A percentile compares a stretch with the other conserved stretches of the same genome.
These are phyloP conservation scores for Saitozyma sp. DNA, from an alignment of 768 basidiomycete genomes.

Conservation along the genomic window DNA sequence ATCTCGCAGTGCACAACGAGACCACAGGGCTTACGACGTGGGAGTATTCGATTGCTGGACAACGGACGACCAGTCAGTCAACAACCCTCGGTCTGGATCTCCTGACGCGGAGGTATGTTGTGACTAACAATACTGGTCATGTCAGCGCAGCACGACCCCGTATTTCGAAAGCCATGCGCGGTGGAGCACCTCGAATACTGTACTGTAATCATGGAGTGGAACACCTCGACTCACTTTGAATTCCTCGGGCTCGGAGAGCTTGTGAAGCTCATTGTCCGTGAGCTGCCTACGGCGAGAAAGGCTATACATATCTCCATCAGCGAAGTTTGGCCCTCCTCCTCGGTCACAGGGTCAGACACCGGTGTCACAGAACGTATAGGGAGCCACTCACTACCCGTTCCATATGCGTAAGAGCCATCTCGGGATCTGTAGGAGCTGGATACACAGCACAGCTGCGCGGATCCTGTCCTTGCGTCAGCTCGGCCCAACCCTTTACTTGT, in stretches of 20 bases:
- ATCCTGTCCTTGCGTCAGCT: neutral
- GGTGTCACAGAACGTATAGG: neutral
- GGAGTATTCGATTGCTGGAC: slow-evolving; percentile 40
- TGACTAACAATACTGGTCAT: no score
- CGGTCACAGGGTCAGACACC: neutral
- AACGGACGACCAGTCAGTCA: no score
- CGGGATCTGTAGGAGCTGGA: slow-evolving; percentile 33
- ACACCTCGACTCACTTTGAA: slow-evolving; percentile 33
- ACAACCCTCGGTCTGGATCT: no score
- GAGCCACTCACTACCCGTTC: neutral
- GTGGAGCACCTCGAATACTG: slow-evolving; percentile 24
- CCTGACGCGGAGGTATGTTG: no score
- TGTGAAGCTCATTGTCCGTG: slow-evolving; percentile 15
- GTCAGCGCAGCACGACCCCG: neutral
- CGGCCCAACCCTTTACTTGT: no score
- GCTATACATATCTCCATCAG: neutral
- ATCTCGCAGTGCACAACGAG: no score
- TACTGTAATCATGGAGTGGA: neutral
- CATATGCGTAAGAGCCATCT: slow-evolving; percentile 6
- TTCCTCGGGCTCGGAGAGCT: slow-evolving; percentile 19
- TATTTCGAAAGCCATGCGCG: neutral
- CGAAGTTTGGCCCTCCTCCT: neutral
- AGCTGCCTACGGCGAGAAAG: neutral
- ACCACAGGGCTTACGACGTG: slow-evolving; percentile 30
- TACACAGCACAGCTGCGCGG: slow-evolving; percentile 11